A percentile compares a stretch with the other conserved stretches of the same genome.
phyloP scores from a whole-genome alignment of 2,329 filamentous ascomycete genomes.

The Juglanconis oblonga region DNA sequence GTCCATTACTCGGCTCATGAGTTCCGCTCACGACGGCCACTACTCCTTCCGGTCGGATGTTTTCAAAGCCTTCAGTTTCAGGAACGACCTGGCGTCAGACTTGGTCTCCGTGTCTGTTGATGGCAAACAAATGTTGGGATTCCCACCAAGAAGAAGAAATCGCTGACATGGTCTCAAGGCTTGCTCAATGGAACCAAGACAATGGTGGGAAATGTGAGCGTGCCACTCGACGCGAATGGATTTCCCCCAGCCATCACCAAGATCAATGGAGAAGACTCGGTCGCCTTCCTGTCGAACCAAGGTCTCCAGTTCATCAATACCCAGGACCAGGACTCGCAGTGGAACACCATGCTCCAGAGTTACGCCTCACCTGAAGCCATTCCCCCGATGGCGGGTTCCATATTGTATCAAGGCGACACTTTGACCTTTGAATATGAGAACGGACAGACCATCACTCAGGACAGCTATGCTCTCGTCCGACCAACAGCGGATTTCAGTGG shows the following conservation, averaged over 20 bases:
- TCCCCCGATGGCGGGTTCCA: constrained; percentile 23
- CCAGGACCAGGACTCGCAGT: constrained; percentile 58
- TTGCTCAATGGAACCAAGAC: constrained; percentile 34
- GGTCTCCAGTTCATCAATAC: constrained; percentile 41
- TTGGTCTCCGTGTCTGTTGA: constrained; percentile 61
- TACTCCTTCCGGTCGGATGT: constrained; percentile 54
- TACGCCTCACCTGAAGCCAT: constrained; percentile 24
- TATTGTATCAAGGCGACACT: constrained; percentile 27
- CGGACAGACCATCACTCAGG: constrained; percentile 26
- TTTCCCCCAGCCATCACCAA: constrained; percentile 46
- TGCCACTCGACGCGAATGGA: constrained; percentile 3
- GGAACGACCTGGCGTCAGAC: constrained; percentile 28
- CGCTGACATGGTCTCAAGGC: constrained; percentile 18
- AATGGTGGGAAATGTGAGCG: constrained; percentile 12
- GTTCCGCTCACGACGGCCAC: constrained; percentile 62
- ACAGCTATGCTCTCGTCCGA: constrained; percentile 26
- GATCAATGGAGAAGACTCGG: constrained; percentile 57
- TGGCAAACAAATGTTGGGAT: constrained; percentile 43
- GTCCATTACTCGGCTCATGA: constrained; percentile 51
- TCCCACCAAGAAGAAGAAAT: neutral
- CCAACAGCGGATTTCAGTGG: constrained; percentile 27
- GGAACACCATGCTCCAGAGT: constrained; percentile 31
- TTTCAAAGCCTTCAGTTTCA: constrained; percentile 49
- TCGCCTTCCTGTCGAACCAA: constrained; percentile 45
- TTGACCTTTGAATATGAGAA: constrained; percentile 33